Base-by-base conservation (phyloP, 441 rosid genomes). In the Sinapis alba region DNA sequence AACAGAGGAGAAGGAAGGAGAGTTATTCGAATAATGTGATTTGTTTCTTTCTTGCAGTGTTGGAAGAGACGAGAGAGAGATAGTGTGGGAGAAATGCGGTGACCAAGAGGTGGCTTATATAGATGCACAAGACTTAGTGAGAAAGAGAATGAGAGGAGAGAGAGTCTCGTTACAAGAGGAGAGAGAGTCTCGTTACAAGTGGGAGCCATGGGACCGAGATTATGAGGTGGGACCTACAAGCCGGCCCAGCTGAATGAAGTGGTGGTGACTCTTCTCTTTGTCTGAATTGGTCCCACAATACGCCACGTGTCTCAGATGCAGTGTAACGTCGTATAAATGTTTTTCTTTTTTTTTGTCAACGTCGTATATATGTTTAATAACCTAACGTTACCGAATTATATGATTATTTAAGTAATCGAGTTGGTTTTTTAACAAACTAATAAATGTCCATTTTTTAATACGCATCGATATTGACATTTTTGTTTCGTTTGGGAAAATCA, bases 61-160 rank as follows among this genome's bases (percentile, higher is more conserved):
- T 62, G 12, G 70, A 51, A 76, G 38, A 76, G 80, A 74, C 62
- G 71, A 27, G 68, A 58, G 68, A 58, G 77, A 62, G 75, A 45
- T 51, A 16, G 69, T 66, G 73, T 64, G 87, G 45, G 86, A 73
- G 81, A 65, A 78, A 83, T 78, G 75, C 18, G 65, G 61, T 60
- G 68, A 26, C 50, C 6, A 69, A 81, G 69, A 38, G 83, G 81
- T 69, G 64, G 65, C 30, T 81, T 89, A 73, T 88, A 90, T 93
- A 78, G 81, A 72, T n/a, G 59, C 60, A 38, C 84, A 26, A 85
- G 74, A 68, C 87, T 23, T 24, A 47, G 41, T 36, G 83, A 58
- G 30, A 82, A 68, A 65, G 65, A 56, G 58, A 27, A n/a, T n/a
- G n/a, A 30, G 36, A 30, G 36, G 81, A 84, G 81, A 76, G 56